Percentiles rank a stretch among this genome's conserved stretches.
Conservation (phyloP, 371 early-diverging fungal genomes). For the Funneliformis caledonium region DNA sequence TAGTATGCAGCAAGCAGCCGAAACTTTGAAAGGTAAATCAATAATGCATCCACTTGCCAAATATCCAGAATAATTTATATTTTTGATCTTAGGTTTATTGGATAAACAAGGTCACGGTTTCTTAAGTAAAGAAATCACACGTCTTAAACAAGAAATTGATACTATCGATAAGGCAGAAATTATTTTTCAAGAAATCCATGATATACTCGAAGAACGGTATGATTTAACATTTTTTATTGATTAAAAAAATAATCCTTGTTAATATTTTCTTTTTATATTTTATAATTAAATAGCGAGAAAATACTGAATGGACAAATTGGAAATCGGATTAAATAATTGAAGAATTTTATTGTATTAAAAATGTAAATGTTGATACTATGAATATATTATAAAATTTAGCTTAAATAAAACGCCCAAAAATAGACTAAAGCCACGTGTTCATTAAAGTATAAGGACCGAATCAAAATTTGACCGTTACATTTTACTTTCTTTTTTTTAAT, state of each 20-base stretch:
- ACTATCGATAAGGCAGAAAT: conserved; percentile 2
- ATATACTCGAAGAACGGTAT: conserved; percentile 28
- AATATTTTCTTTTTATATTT: not conserved
- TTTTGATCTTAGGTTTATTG: not conserved
- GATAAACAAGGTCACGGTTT: conserved; percentile 5
- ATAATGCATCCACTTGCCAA: not conserved
- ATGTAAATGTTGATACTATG: too few species aligned
- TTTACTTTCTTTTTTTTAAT: too few species aligned
- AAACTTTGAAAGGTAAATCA: conserved; percentile 3
- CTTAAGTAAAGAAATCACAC: not conserved
- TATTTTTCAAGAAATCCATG: conserved; percentile 11
- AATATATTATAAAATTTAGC: too few species aligned
- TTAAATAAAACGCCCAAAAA: too few species aligned
- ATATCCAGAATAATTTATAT: not conserved
- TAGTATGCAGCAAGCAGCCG: not conserved
- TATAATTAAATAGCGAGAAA: not conserved
- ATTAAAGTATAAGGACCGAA: too few species aligned
- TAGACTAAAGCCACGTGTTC: too few species aligned
- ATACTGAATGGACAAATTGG: conserved; percentile 9
- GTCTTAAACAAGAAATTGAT: not conserved
- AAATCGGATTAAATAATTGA: not conserved
- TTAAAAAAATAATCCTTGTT: not conserved
- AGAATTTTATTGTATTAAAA: too few species aligned
- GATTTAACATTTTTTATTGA: not conserved
- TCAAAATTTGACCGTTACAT: too few species aligned